Percentiles rank a stretch among this genome's conserved stretches.
Conservation (phyloP, 192 early-diverging fungal genomes). For the Coemansia interrupta region DNA sequence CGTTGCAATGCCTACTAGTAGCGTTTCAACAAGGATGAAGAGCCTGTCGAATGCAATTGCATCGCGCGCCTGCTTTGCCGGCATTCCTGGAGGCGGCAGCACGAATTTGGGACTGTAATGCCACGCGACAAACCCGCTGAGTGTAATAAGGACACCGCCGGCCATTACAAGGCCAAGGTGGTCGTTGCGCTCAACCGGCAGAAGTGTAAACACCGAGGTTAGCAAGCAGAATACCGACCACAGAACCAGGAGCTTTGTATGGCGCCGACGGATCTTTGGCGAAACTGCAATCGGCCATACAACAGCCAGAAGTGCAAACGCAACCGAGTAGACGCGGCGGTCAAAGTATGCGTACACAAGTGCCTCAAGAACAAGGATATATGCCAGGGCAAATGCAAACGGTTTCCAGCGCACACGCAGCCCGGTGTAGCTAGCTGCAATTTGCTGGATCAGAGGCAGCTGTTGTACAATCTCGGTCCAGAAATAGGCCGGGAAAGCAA, state of each 20-base stretch:
- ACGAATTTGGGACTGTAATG: slow-evolving; percentile 32
- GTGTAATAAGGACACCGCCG: slow-evolving; percentile 33
- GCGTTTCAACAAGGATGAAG: slow-evolving; percentile 36
- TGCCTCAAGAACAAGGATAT: slow-evolving; percentile 69
- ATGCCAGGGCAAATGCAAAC: slow-evolving; percentile 48
- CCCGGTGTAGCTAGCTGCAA: slow-evolving; percentile 18
- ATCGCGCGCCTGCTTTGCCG: slow-evolving; percentile 19
- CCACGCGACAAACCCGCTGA: slow-evolving; percentile 49
- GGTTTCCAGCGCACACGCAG: slow-evolving; percentile 34
- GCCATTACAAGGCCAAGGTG: slow-evolving; percentile 61
- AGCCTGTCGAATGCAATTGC: slow-evolving; percentile 32
- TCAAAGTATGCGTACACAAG: slow-evolving; percentile 87
- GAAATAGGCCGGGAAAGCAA: slow-evolving; percentile 80
- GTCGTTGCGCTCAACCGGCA: slow-evolving; percentile 85
- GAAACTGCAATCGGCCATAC: slow-evolving; percentile 66
- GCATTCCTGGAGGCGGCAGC: slow-evolving; percentile 29
- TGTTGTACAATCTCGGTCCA: slow-evolving; percentile 66
- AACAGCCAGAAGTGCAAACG: slow-evolving; percentile 62
- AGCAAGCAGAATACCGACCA: slow-evolving; percentile 69
- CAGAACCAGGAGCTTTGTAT: slow-evolving; percentile 48
- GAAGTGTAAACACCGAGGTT: slow-evolving; percentile 80
- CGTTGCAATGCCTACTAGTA: slow-evolving; percentile 41
- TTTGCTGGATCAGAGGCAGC: slow-evolving; percentile 30
- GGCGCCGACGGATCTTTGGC: slow-evolving; percentile 46
- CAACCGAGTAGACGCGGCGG: slow-evolving; percentile 55